Percentiles rank a stretch among this genome's conserved stretches.
These are phyloP conservation scores for Magnolia officinalis DNA, from an alignment of 164 flowering plant species.

Conservation along the genomic window DNA sequence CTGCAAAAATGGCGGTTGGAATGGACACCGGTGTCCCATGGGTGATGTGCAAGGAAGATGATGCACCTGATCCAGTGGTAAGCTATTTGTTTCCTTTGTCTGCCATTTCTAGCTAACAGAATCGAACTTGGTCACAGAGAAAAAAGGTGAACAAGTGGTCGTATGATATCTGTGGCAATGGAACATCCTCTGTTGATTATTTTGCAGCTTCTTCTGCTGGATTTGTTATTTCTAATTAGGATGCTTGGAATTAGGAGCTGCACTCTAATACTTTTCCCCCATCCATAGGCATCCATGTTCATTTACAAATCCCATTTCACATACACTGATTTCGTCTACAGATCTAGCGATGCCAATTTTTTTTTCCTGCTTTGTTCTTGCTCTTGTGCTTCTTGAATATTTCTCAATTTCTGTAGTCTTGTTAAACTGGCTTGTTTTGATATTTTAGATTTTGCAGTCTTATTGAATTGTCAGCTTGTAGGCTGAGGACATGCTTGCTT, in stretches of 20 bases:
- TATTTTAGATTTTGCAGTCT: not conserved
- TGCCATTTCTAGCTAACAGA: not conserved
- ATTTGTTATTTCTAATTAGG: not conserved
- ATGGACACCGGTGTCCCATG: conserved; percentile 68
- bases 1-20: conserved; percentile 66
- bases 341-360: not conserved
- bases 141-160: no score
- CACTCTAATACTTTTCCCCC: not conserved
- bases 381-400: not conserved
- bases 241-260: not conserved
- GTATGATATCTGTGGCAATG: no score
- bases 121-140: not conserved
- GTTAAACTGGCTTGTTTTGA: not conserved
- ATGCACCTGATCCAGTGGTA: conserved; percentile 79
- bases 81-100: conserved; percentile 9
- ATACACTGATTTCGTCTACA: not conserved
- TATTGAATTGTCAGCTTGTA: not conserved
- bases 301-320: not conserved
- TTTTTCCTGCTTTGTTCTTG: not conserved
- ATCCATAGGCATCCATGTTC: not conserved
- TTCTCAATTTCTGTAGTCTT: not conserved
- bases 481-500: not conserved
- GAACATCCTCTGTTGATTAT: no score
- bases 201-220: not conserved
- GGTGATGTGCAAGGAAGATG: conserved; percentile 82